Evolutionary conservation across 441 rosid genomes (phyloP).

Genomic region (Adansonia gregorii): DNA sequence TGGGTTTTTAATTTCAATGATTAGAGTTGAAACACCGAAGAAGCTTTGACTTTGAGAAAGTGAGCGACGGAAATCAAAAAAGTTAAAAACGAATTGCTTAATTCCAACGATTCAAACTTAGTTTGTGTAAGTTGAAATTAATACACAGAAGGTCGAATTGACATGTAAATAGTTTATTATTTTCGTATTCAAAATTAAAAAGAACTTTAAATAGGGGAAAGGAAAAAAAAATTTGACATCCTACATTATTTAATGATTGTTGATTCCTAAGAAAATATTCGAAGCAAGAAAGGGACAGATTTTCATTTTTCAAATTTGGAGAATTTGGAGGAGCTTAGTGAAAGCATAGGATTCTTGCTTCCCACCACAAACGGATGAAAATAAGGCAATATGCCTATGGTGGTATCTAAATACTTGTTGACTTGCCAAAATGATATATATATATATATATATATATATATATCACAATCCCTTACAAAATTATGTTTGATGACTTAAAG

Average conservation of each 20-base stretch:
- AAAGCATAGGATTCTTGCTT: slow-evolving; percentile 41
- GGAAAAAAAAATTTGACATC: not conserved
- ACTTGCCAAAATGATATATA: not conserved
- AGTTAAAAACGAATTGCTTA: not conserved
- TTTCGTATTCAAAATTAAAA: not conserved
- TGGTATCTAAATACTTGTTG: not conserved
- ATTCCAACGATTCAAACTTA: not conserved
- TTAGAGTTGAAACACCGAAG: not conserved
- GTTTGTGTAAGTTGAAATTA: not conserved
- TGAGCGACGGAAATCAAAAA: not conserved
- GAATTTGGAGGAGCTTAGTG: not conserved
- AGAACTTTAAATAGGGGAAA: not conserved
- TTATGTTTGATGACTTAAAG: too few species aligned
- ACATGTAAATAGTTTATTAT: not conserved
- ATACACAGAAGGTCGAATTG: not conserved
- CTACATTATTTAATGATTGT: not conserved
- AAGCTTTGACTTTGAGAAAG: not conserved
- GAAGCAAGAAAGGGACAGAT: slow-evolving; percentile 9
- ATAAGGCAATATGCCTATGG: slow-evolving; percentile 11
- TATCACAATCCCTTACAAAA: too few species aligned
- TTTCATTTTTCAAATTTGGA: not conserved
- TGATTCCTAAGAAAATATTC: slow-evolving; percentile 24
- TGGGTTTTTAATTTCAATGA: not conserved
- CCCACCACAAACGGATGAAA: slow-evolving; percentile 31
- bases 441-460: too few species aligned